Base-by-base conservation (phyloP, 345 rosid species). In the Microthlaspi erraticum region DNA sequence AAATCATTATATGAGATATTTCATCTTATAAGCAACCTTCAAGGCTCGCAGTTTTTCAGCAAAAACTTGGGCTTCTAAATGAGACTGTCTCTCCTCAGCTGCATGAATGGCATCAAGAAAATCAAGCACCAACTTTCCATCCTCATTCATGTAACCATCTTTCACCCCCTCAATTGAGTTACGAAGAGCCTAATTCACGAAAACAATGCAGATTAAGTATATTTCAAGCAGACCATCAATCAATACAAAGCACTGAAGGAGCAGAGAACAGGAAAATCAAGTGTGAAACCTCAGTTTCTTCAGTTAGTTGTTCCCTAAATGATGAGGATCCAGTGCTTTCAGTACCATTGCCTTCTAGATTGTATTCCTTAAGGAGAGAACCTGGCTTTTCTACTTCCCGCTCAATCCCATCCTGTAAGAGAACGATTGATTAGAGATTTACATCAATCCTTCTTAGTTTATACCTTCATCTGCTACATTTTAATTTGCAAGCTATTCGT, bases 81-180 rank as follows among this genome's bases (percentile, higher is more conserved):
- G 92, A 52, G 97, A 92, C 80, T 92, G 99, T 79, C 91, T 80
- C 56, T 86, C 79, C 81, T 92, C 97, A 65, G 99, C 98, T 51
- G 81, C 84, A 72, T 92, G 98, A 67, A 95, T 90, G 57, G 98
- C 97, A 83, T 85, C 77, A 31, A 95, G 82, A 83, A 95, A 92
- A 72, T 84, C 86, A 58, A 95, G 65, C 70, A 95, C 80, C 81
- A 92, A 55, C 69, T 83, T 90, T 56, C 97, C 97, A 78, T 88
- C 94, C 64, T 83, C 78, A 14, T 83, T 82, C 62, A 78, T 70
- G 71, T 79, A 72, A 78, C 67, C 80, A 66, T 82, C 88, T 80
- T 76, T 80, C 74, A 78, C 44, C 68, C 87, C 94, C 65, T 83
- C 91, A 16, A 74, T 42, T 23, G 85, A 78, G 80, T 66, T 82